A percentile compares a stretch with the other conserved stretches of the same genome.
Evolutionary conservation across 305 asterid genomes (phyloP).

Genomic region (Solanum hybrid): DNA sequence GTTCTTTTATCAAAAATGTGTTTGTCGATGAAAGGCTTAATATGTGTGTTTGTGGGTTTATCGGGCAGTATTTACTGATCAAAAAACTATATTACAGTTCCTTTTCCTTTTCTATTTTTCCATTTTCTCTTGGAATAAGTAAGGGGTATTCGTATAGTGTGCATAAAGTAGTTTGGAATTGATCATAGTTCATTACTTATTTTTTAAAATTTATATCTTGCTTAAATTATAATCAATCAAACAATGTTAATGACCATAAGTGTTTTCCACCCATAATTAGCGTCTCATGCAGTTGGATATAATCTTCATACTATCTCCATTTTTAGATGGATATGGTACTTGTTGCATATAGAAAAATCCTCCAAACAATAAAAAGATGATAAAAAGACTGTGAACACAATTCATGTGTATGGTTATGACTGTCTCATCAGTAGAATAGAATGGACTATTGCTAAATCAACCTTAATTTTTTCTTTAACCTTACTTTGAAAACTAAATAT

Average conservation of each 20-base stretch:
- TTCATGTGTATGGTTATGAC: neutral
- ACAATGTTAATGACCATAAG: neutral
- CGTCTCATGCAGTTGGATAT: neutral
- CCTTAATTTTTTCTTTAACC: neutral
- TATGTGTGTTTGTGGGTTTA: neutral
- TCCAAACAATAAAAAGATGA: neutral
- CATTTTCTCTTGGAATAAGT: neutral
- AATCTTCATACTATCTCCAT: neutral
- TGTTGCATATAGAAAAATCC: neutral
- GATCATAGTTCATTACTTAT: neutral
- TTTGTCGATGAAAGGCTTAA: neutral
- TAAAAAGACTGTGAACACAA: neutral
- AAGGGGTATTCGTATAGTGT: neutral
- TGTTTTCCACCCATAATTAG: neutral
- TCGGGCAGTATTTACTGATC: neutral
- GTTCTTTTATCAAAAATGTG: neutral
- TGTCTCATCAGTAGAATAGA: neutral
- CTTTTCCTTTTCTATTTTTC: neutral
- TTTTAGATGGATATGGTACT: neutral
- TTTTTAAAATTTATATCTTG: rapidly evolving
- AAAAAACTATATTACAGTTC: neutral
- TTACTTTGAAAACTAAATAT: neutral
- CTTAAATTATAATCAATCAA: too few species aligned
- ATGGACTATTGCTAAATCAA: neutral
- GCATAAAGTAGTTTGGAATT: neutral